Evolutionary conservation across 1,284 basidiomycete genomes (phyloP), one percentile per base, ranked within the genome.

Genomic region (Sparassis latifolia): DNA sequence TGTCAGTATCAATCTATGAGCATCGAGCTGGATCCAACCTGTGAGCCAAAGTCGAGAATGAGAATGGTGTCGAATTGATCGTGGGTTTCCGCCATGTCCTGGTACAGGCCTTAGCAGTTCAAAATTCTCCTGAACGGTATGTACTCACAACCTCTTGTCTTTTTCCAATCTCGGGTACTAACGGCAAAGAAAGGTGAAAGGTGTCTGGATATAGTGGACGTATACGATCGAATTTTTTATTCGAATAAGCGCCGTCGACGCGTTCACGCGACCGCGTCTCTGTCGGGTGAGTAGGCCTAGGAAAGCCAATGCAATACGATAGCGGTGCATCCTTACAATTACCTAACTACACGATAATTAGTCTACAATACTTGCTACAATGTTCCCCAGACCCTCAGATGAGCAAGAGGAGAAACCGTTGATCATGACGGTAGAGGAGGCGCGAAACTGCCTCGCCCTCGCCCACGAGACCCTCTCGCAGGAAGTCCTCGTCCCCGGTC

Each of bases 21-120:
- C 28, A 3, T 33, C 33, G 7, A 12, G 2, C 3, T 5, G 33
- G 43, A 44, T 58, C 75, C 55, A 60, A 94, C 91, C 81, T 97
- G 94, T 42, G 93, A 98, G 56, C 96, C 96, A 70, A 99, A 99
- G 69, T 99, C 96, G 46, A 99, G 78, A 64, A 99, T 98, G 45
- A 98, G 84, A 63, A 99, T 86, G 45, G 95, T 95, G 66, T 97
- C 94, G 68, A 97, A 97, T 63, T 95, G 86, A 69, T 93, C 89
- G 73, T 97, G 94, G 58, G 97, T 97, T 64, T 87, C 84, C 27
- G 83, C 74, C 86, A 89, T 89, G 43, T 52, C 29, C 28, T 12
- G 12, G 12, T 37, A 37, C 35, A 12, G 12, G 35, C 6, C 20
- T 20, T 20, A 20, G 20, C 20, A 20, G 20, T 20, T 20, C 2